A percentile compares a stretch with the other conserved stretches of the same genome.
Evolutionary conservation across 2,329 filamentous ascomycete species (phyloP).

Genomic region (Paraphoma chrysanthemicola): DNA sequence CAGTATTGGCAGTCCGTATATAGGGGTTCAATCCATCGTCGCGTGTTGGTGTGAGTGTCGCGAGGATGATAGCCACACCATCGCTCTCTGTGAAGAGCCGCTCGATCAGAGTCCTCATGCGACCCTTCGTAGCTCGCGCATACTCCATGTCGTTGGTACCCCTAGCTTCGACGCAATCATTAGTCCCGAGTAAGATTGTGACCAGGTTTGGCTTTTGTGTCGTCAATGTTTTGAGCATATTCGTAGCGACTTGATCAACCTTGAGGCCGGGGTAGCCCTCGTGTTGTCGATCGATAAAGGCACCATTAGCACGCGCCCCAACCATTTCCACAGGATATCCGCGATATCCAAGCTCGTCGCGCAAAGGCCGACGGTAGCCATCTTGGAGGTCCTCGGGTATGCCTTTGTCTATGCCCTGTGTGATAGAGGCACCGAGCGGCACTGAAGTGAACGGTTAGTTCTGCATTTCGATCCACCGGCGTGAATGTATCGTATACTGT

Average conservation of each 20-base stretch:
- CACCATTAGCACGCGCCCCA: constrained; percentile 6
- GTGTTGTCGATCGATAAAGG: constrained; percentile 15
- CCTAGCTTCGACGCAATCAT: constrained; percentile 10
- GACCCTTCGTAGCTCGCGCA: constrained; percentile 7
- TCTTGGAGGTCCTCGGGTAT: background rate
- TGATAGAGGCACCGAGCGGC: constrained; percentile 18
- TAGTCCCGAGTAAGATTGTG: constrained; percentile 19
- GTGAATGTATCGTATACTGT: background rate
- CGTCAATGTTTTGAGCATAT: constrained; percentile 4
- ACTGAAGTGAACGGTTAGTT: background rate
- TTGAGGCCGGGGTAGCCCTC: constrained; percentile 15
- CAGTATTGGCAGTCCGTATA: constrained; percentile 8
- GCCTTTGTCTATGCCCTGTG: constrained; percentile 3
- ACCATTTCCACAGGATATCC: constrained; percentile 17
- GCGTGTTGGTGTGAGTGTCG: constrained; percentile 11
- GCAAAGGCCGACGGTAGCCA: constrained; percentile 16
- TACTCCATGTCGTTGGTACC: background rate
- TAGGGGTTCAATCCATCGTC: constrained; percentile 3
- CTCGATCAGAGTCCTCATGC: constrained; percentile 3
- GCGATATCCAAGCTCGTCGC: constrained; percentile 12
- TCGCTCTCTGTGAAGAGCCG: background rate
- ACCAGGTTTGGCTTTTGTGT: constrained; percentile 16
- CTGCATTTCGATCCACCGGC: background rate
- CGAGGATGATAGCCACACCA: constrained; percentile 15
- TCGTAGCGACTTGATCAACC: constrained; percentile 1